Base-by-base conservation (phyloP, 805 yeast species). In the Metahyphopichia silvanorum region DNA sequence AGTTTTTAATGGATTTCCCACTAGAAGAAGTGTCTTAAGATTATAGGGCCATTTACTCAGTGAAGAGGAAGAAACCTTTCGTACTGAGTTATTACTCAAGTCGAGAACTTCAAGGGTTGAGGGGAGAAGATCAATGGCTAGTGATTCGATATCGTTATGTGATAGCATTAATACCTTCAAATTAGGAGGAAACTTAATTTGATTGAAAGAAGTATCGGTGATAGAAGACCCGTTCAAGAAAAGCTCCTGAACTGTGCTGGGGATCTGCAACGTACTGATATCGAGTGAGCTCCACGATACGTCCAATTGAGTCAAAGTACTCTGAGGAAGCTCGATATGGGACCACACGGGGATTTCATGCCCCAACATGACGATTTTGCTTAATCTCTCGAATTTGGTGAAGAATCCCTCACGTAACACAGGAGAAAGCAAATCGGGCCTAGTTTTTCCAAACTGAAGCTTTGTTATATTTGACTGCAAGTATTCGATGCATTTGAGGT, bases 131-230 rank as follows among this genome's bases (percentile, higher is more conserved):
- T 51, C 37, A 3, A 63, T 38, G 31, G 53, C 45, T 23, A 56
- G 29, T 8, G 40, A 30, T 9, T 43, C 29, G 19, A 58, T 33
- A 13, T 42, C 43, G 35, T 60, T 60, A 38, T 57, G 47, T 0
- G 66, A 53, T 21, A 63, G 33, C 69, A 62, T 62, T 21, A 63
- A 38, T 4, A 57, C 54, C 11, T 44, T 46, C 31, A 63, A 45
- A 16, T 36, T 29, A 3, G 33, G 25, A 1, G 65, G 63, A 18
- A 53, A 45, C 7, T 21, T 17, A 15, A 42, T 27, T 4, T 27
- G 25, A 2, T 36, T 23, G 7, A 48, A 36, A 6, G 28, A 32
- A 3, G 17, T 15, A 29, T 46, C 37, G 9, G 37, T 32, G 9
- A 60, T 34, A 2, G 55, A 55, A 4, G 57, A 49, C 34, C 43